Base-by-base conservation (phyloP, 2,329 filamentous ascomycete genomes). In the Dactylonectria estremocensis region DNA sequence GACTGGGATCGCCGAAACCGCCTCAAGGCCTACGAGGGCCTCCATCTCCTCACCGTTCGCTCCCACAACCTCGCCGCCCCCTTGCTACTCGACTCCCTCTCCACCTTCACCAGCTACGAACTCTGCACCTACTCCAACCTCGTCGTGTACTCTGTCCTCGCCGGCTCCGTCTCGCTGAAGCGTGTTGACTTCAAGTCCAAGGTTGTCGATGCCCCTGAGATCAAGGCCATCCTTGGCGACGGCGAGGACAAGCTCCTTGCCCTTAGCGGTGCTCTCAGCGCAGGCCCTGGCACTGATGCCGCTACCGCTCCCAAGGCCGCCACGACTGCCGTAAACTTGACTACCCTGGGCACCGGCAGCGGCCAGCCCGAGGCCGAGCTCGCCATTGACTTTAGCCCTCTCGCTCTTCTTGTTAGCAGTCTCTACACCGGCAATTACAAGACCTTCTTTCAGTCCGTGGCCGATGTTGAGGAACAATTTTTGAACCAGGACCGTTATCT, bases 1-100 rank as follows among this genome's bases (percentile, higher is more conserved):
- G 96, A 99, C 83, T 99, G 96, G 96, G 96, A 99, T 81, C 93
- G 96, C 72, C 92, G 96, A 81, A 99, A 99, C 86, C 92, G 96
- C 68, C 90, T 99, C 78, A 99, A 99, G 91, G 96, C 96, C 73
- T 99, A 99, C 88, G 95, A 97, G 80, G 96, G 96, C 69, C 88
- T 99, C 63, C 93, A 98, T 80, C 89, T 97, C 65, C 91, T 99
- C 74, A 98, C 95, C 24, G 90, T 96, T 72, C 95, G 96, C 75
- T 95, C 95, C 69, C 95, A 98, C 87, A 93, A 91, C 81, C 86
- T 94, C 66, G 95, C 95, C 46, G 96, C 96, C 2, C 95, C 96
- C 46, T 89, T 98, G 11, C 92, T 99, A 57, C 94, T 99, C 78
- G 96, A 99, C 86, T 97, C 94, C 79, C 88, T 99, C 73, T 98